A percentile compares a stretch with the other conserved stretches of the same genome.
Evolutionary conservation across 2,329 filamentous ascomycete genomes (phyloP).

Genomic region (Microcyclospora tardicrescens): DNA sequence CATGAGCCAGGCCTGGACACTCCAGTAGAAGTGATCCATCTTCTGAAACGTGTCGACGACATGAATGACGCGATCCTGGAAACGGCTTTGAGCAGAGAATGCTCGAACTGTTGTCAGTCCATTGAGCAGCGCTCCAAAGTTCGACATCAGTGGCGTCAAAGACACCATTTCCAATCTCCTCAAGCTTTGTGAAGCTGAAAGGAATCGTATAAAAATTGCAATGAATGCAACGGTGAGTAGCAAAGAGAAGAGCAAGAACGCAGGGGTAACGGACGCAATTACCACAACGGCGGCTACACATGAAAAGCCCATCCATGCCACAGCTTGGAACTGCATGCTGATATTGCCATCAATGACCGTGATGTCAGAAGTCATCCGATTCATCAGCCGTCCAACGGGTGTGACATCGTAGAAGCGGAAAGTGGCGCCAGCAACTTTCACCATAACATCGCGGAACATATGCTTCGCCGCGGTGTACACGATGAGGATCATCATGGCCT

Average conservation of each 20-base stretch:
- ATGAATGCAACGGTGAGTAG: conserved; percentile 56
- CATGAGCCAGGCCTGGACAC: conserved; percentile 70
- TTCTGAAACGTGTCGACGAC: conserved; percentile 84
- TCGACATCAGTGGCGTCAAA: conserved; percentile 76
- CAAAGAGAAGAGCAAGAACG: conserved; percentile 61
- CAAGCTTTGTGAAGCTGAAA: conserved; percentile 72
- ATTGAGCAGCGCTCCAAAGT: conserved; percentile 78
- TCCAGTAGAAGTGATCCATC: conserved; percentile 93
- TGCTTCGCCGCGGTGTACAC: conserved; percentile 64
- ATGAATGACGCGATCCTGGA: conserved; percentile 65
- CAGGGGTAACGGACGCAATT: conserved; percentile 65
- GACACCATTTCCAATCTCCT: conserved; percentile 82
- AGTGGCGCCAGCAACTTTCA: conserved; percentile 61
- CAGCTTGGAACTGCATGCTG: conserved; percentile 56
- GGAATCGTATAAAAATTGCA: conserved; percentile 60
- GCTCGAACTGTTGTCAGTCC: conserved; percentile 78
- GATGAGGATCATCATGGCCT: conserved; percentile 60
- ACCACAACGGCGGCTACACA: conserved; percentile 63
- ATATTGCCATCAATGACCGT: conserved; percentile 82
- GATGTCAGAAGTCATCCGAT: conserved; percentile 80
- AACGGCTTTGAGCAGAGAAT: conserved; percentile 64
- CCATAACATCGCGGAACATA: conserved; percentile 62
- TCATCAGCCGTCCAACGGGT: conserved; percentile 81
- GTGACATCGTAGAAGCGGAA: conserved; percentile 90
- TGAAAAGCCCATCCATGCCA: conserved; percentile 56